Evolutionary conservation across 805 yeast genomes (phyloP).

Genomic region (Debaryomyces prosopidis): DNA sequence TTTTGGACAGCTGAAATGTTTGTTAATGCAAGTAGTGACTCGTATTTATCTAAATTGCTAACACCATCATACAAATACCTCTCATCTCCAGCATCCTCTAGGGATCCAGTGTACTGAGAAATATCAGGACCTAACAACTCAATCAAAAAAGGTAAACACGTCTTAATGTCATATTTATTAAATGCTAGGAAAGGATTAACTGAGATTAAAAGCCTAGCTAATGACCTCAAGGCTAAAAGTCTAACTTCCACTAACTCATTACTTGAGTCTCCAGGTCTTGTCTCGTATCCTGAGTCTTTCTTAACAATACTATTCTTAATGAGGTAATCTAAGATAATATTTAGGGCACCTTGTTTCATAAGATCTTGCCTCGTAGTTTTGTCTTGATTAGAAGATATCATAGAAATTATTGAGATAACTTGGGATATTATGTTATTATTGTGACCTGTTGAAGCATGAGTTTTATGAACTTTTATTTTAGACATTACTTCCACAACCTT

Average conservation of each 20-base stretch:
- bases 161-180: slow-evolving; percentile 37
- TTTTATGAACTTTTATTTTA: slow-evolving; percentile 16
- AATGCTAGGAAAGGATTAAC: slow-evolving; percentile 45
- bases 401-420: slow-evolving; percentile 33
- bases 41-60: slow-evolving; percentile 47
- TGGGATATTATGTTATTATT: slow-evolving; percentile 17
- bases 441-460: slow-evolving; percentile 4
- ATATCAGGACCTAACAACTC: slow-evolving; percentile 43
- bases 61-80: slow-evolving; percentile 28
- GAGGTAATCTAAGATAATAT: slow-evolving; percentile 39
- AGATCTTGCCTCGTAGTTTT: slow-evolving; percentile 31
- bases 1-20: slow-evolving; percentile 54
- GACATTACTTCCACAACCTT: slow-evolving; percentile 18
- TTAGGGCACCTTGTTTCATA: slow-evolving; percentile 48
- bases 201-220: slow-evolving; percentile 47
- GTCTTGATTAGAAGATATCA: slow-evolving; percentile 30
- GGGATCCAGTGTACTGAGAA: slow-evolving; percentile 16
- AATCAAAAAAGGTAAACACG: slow-evolving; percentile 49
- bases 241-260: slow-evolving; percentile 20
- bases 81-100: slow-evolving; percentile 7
- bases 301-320: slow-evolving; percentile 25
- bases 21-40: slow-evolving; percentile 64
- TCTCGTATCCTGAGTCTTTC: slow-evolving; percentile 9
- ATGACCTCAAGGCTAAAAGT: slow-evolving; percentile 36
- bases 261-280: slow-evolving; percentile 17